Percentiles rank a stretch among this genome's conserved stretches.
Evolutionary conservation across 73 alveolate genomes (phyloP).

Genomic region (Loxodes magnus): DNA sequence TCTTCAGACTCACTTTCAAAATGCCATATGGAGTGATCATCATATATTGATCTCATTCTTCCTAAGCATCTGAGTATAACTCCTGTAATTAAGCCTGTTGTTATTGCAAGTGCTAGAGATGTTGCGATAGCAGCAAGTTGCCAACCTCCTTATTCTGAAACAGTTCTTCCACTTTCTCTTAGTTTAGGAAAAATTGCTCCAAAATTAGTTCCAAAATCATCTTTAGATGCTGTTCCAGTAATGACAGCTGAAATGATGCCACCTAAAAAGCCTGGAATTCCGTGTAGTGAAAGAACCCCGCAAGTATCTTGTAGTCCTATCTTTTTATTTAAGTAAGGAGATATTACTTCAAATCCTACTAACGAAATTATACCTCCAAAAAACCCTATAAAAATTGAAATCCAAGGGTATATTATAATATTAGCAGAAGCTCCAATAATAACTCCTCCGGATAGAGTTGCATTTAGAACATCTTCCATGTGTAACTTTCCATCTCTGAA

Average conservation of each 20-base stretch:
- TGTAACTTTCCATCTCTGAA: conserved; percentile 33
- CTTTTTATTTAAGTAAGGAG: conserved; percentile 26
- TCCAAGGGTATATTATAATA: conserved; percentile 24
- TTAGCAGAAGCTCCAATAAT: conserved; percentile 37
- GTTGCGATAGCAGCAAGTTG: conserved; percentile 1
- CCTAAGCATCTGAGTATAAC: too few species aligned
- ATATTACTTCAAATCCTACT: conserved; percentile 16
- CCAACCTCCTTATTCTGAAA: conserved; percentile 6
- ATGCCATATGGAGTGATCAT: too few species aligned
- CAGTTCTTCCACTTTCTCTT: background rate
- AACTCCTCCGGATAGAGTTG: conserved; percentile 85
- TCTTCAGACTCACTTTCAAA: too few species aligned
- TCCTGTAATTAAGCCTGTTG: background rate
- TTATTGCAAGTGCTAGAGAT: background rate
- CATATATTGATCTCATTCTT: too few species aligned
- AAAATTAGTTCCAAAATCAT: background rate
- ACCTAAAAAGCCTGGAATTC: conserved; percentile 82
- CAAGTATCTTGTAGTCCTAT: conserved; percentile 69
- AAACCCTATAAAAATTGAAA: conserved; percentile 34
- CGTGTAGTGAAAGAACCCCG: conserved; percentile 59
- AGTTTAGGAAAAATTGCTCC: too few species aligned
- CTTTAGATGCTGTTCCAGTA: background rate
- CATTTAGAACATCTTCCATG: conserved; percentile 66
- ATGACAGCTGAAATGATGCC: conserved; percentile 57
- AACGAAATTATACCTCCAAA: conserved; percentile 45